Evolutionary conservation across 2,329 filamentous ascomycete species (phyloP), one percentile per base, ranked within the genome.

Genomic region (Penicillium sp.): DNA sequence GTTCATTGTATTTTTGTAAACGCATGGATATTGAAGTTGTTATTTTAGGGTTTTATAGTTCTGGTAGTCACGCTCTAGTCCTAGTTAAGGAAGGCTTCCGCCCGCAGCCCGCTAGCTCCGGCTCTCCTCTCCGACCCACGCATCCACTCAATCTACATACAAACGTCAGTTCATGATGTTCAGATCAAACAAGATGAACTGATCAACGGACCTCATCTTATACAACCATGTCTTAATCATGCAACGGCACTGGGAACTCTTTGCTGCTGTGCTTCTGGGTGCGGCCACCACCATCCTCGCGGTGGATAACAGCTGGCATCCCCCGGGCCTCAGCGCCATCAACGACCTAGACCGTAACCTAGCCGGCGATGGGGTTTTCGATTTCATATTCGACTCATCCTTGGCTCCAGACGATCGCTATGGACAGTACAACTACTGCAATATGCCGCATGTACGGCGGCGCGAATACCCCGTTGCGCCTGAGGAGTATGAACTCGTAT

Each of bases 361-460:
- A 50, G 77, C 80, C 57, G 78, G 80, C 7, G 74, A 78, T 1
- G 89, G 87, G 1, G 80, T 85, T 0, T 86, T 90, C 68, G 89
- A 87, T 1, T 92, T 91, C 68, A 79, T 89, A 18, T 94, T 86
- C 73, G 85, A 90, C 65, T 80, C 81, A 33, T 90, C 87, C 1
- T 62, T 74, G 1, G 81, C 82, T 0, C 83, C 88, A 0, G 73
- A 78, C 54, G 66, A 71, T 0, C 63, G 76, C 38, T 87, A 89
- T 71, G 83, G 84, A 5, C 79, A 75, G 1, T 92, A 92, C 72
- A 91, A 93, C 70, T 93, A 80, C 79, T 94, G 90, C 72, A 92
- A 94, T 66, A 94, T 94, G 89, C 90, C 90, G 0, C 90, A 93
- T 73, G 87, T 89, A n/a, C 81, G 89, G 30, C 74, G 70, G 21